phyloP scores from a whole-genome alignment of 768 basidiomycete species.

The Suillus bovinus region DNA sequence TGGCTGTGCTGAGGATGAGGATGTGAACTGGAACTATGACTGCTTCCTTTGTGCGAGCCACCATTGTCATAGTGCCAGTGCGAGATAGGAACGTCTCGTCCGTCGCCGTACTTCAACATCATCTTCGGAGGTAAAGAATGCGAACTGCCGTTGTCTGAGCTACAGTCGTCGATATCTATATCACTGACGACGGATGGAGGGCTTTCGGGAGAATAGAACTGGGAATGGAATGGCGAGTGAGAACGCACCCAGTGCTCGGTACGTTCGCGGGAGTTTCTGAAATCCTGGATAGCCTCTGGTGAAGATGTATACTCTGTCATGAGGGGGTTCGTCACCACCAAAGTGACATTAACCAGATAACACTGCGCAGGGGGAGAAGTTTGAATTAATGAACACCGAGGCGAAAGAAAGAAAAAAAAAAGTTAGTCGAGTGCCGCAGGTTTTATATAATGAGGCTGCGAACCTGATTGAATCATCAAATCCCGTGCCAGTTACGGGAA shows the following conservation, averaged over 20 bases:
- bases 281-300: slow-evolving; percentile 58
- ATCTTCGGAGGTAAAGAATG: slow-evolving; percentile 66
- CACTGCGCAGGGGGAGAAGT: background rate
- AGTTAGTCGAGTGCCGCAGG: slow-evolving; percentile 7
- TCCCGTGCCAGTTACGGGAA: slow-evolving; percentile 27
- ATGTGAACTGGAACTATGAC: slow-evolving; percentile 26
- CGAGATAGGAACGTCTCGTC: slow-evolving; percentile 67
- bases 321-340: slow-evolving; percentile 5
- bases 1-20: slow-evolving; percentile 26
- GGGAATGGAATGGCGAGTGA: slow-evolving; percentile 34
- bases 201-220: slow-evolving; percentile 58
- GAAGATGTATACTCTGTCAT: slow-evolving; percentile 71
- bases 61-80: slow-evolving; percentile 35
- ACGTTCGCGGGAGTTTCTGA: slow-evolving; percentile 58
- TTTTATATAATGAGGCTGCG: slow-evolving; percentile 26
- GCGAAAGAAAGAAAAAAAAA: slow-evolving; percentile 11
- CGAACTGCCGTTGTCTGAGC: slow-evolving; percentile 43
- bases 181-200: slow-evolving; percentile 48
- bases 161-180: slow-evolving; percentile 36
- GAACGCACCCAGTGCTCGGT: slow-evolving; percentile 65
- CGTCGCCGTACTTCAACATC: slow-evolving; percentile 67
- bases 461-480: slow-evolving; percentile 16
- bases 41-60: slow-evolving; percentile 22
- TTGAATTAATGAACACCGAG: slow-evolving; percentile 6
- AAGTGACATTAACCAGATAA: slow-evolving; percentile 4